Percentiles rank a stretch among this genome's conserved stretches.
Conservation (phyloP, 768 basidiomycete species). For the Phlegmacium glaucopus region DNA sequence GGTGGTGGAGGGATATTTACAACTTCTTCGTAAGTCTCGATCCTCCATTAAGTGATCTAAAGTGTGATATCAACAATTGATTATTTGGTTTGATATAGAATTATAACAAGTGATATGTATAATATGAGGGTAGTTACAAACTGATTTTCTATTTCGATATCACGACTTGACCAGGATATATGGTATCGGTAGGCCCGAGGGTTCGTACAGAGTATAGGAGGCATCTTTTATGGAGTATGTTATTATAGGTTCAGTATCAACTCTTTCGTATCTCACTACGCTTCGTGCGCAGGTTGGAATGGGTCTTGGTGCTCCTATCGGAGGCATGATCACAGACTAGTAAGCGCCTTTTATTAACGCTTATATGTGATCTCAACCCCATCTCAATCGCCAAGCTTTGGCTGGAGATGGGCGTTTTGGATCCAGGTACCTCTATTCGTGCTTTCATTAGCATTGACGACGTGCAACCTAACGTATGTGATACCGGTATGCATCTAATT, state of each 20-base stretch:
- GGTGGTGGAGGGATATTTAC: conserved; percentile 79
- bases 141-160: background rate
- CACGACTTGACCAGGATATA: background rate
- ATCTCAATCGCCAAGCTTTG: conserved; percentile 42
- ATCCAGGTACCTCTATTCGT: conserved; percentile 68
- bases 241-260: no score
- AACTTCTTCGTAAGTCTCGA: conserved; percentile 55
- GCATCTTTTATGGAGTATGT: conserved; percentile 72
- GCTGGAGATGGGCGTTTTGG: conserved; percentile 82
- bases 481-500: conserved; percentile 34
- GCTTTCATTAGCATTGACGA: conserved; percentile 54
- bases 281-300: conserved; percentile 51
- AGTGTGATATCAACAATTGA: background rate
- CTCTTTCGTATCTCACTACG: background rate
- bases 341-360: conserved; percentile 20
- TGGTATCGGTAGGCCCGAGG: conserved; percentile 52
- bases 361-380: background rate
- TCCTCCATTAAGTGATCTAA: background rate
- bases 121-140: conserved; percentile 53
- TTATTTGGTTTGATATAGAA: conserved; percentile 33
- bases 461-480: conserved; percentile 59
- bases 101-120: conserved; percentile 81
- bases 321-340: conserved; percentile 69
- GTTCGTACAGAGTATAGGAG: conserved; percentile 66
- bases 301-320: conserved; percentile 75